A percentile compares a stretch with the other conserved stretches of the same genome.
Evolutionary conservation across 2,329 filamentous ascomycete species (phyloP).

Genomic region (Exophiala sideris): DNA sequence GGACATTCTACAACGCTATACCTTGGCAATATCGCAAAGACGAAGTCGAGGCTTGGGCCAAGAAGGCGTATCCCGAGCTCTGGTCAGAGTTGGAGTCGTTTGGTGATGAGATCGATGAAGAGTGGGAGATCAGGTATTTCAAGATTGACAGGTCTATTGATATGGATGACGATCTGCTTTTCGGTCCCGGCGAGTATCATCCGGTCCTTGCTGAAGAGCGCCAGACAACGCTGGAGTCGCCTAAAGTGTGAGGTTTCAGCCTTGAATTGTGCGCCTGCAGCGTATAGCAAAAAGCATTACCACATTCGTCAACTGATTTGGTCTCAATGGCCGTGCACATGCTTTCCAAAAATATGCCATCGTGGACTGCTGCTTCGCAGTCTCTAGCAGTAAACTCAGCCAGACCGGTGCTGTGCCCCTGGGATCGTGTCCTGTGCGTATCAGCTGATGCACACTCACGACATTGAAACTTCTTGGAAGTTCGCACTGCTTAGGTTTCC

Average conservation of each 20-base stretch:
- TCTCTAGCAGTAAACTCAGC: too few relatives aligned
- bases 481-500: too few relatives aligned
- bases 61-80: slow-evolving; percentile 60
- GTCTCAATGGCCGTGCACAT: too few relatives aligned
- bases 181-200: slow-evolving; percentile 23
- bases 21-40: slow-evolving; percentile 63
- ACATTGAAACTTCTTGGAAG: too few relatives aligned
- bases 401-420: too few relatives aligned
- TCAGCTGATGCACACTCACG: too few relatives aligned
- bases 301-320: too few relatives aligned
- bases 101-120: slow-evolving; percentile 29
- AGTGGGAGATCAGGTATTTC: slow-evolving; percentile 30
- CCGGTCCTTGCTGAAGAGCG: slow-evolving; percentile 21
- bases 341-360: too few relatives aligned
- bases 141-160: slow-evolving; percentile 27
- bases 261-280: too few relatives aligned
- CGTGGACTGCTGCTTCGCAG: too few relatives aligned
- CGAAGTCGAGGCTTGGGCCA: slow-evolving; percentile 71
- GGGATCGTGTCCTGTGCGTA: too few relatives aligned
- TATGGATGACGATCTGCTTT: slow-evolving; percentile 25
- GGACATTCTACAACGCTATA: slow-evolving; percentile 71
- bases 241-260: not conserved
- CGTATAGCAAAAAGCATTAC: too few relatives aligned
- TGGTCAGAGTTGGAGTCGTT: slow-evolving; percentile 62
- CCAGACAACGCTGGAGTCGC: slow-evolving; percentile 18